These are phyloP conservation scores for Lantana camara DNA, from an alignment of 257 asterid species.

Conservation along the genomic window DNA sequence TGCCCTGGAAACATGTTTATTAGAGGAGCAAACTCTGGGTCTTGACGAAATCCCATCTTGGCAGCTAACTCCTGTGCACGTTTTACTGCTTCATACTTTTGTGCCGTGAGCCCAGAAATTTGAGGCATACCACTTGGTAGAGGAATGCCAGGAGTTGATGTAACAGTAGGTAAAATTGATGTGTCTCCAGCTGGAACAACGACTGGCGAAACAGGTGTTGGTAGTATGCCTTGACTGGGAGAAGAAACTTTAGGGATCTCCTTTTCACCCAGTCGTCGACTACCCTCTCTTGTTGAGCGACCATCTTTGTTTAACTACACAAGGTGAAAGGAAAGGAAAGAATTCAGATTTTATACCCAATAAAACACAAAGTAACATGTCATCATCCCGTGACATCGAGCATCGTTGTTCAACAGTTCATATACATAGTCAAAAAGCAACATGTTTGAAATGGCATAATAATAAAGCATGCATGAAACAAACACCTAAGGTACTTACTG, in stretches of 20 bases:
- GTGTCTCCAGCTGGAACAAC: conserved; percentile 37
- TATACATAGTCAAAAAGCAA: neutral
- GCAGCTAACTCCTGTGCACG: conserved; percentile 95
- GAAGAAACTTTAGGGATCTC: conserved; percentile 39
- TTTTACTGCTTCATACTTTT: conserved; percentile 75
- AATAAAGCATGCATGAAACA: conserved; percentile 1
- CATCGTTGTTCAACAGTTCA: neutral
- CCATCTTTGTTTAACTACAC: conserved; percentile 69
- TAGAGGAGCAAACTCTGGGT: conserved; percentile 85
- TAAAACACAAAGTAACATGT: neutral
- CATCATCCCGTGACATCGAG: conserved; percentile 4
- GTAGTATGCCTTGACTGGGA: conserved; percentile 39
- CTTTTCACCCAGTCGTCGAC: conserved; percentile 45
- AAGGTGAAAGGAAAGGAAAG: conserved; percentile 13
- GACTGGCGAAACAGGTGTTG: conserved; percentile 37
- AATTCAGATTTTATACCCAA: conserved; percentile 18
- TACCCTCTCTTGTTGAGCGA: conserved; percentile 47
- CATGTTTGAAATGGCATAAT: neutral
- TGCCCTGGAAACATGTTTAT: conserved; percentile 94
- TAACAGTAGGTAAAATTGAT: conserved; percentile 30
- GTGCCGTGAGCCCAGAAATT: conserved; percentile 70
- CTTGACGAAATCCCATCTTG: conserved; percentile 91
- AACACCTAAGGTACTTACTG: conserved; percentile 50
- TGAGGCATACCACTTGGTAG: conserved; percentile 72
- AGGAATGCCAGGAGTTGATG: conserved; percentile 34